Evolutionary conservation across 2,329 filamentous ascomycete species (phyloP), one percentile per base, ranked within the genome.

Genomic region (Neoscytalidium dimidiatum): DNA sequence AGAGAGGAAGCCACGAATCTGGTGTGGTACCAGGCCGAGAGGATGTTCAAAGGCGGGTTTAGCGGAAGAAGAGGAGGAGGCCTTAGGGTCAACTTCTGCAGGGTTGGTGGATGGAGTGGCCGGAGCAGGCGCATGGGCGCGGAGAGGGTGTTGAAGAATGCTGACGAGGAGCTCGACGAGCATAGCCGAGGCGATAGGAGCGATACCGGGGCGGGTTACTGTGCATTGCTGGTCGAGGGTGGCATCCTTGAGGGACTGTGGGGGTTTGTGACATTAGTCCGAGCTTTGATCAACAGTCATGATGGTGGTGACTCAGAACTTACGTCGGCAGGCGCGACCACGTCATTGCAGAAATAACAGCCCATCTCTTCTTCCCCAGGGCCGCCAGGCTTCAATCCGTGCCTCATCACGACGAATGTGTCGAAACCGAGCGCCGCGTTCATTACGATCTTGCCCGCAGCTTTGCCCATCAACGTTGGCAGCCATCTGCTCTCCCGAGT

Each of bases 301-400:
- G 53, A 23, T 33, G 29, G 49, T 43, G 38, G 33, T 53, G 28
- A 46, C 21, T 56, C 28, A 62, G 49, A 46, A 85, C 90, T 87
- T 81, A 96, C 94, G 80, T 98, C 92, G 67, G 90, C 90, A 23
- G 95, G 95, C 6, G 94, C 92, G 57, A 98, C 94, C 28, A 99
- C 94, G 75, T 99, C 95, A 72, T 96, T 98, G 80, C 95, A 99
- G 78, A 98, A 99, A 77, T 99, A 99, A 79, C 95, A 99, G 9
- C 95, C 95, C 28, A 98, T 83, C 28, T 92, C 88, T 60, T 87
- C 82, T 62, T 87, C 82, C n/a, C 80, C 83, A n/a, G 69, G 67
- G 0, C 70, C 71, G 46, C 65, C 26, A 5, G 72, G 57, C 69
- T 87, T 85, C 5, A 92, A 83, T 1, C 95, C 95, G 77, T 99